Base-by-base conservation (phyloP, 2,329 filamentous ascomycete species). In the Fusarium nisikadoi region DNA sequence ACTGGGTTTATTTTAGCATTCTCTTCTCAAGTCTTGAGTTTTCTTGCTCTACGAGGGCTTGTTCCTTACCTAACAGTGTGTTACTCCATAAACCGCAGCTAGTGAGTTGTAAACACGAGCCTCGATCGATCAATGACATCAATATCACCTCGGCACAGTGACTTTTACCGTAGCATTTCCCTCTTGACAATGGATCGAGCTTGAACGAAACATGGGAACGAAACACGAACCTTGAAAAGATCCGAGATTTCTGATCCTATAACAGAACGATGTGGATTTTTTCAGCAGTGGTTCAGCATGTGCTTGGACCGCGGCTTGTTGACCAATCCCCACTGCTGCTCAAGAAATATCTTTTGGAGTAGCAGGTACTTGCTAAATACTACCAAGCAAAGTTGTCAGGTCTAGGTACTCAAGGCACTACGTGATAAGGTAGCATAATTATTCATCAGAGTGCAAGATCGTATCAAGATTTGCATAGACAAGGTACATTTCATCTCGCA, bases 71-170 rank as follows among this genome's bases (percentile, higher is more conserved):
- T n/a, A 39, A 49, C 14, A 33, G 14, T 38, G 20, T 38, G 29
- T 68, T 33, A 25, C 16, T 39, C 33, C n/a, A 23, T 46, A 31
- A 25, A 47, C 46, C 33, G 42, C 23, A 64, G 12, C 41, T 53
- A 31, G 55, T 42, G 23, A 38, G n/a, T 49, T 63, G 31, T 41
- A 36, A 52, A 56, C 49, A 52, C 42, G 20, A 67, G 49, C 29
- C 39, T 61, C 29, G 36, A 55, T 25, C 23, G 23, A 71, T 54
- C 57, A 53, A 73, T 68, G 62, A 68, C 70, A 72, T 73, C 66
- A 73, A 56, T 27, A 59, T 42, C 56, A 47, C 41, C 45, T 67
- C 53, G 69, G 52, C 60, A 61, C 19, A 56, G 35, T 17, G 27
- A 55, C 31, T 49, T 46, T 17, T 50, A 43, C 38, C 31, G 13